phyloP scores from a whole-genome alignment of 202 grass and related monocot genomes.

The Panicum virgatum region DNA sequence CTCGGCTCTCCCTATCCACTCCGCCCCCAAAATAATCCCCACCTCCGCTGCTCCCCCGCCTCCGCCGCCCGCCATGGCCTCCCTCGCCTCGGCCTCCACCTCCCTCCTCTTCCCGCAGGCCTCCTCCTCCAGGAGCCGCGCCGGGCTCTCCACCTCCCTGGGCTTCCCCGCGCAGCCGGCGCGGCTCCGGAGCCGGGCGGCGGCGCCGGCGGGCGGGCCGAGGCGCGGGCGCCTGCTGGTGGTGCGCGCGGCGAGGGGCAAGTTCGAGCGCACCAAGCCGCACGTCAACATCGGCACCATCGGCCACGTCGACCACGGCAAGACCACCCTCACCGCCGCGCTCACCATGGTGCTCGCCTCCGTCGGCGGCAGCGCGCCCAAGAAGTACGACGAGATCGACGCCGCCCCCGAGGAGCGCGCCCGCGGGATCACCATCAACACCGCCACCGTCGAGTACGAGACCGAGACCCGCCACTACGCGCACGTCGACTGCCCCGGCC shows the following conservation, averaged over 20 bases:
- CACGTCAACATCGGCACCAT: conserved; percentile 99
- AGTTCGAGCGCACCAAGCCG: conserved; percentile 95
- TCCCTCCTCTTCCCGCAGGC: conserved; percentile 53
- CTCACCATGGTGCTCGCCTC: conserved; percentile 95
- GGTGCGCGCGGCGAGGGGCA: conserved; percentile 82
- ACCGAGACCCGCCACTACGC: conserved; percentile 93
- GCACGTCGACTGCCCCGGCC: conserved; percentile 94
- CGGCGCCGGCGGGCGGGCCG: not conserved
- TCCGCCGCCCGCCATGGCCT: conserved; percentile 60
- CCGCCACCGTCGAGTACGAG: conserved; percentile 99
- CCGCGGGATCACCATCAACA: conserved; percentile 99
- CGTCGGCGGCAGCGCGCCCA: conserved; percentile 74
- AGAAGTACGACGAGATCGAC: conserved; percentile 99
- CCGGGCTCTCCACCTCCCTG: conserved; percentile 36
- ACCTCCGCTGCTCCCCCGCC: conserved; percentile 20
- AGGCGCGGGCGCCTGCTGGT: conserved; percentile 56
- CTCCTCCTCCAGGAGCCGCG: conserved; percentile 48
- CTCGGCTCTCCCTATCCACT: conserved; percentile 33
- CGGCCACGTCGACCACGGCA: conserved; percentile 98
- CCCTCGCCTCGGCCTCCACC: conserved; percentile 55
- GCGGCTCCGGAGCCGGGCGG: conserved; percentile 32
- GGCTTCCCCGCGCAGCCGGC: conserved; percentile 41
- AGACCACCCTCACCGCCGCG: conserved; percentile 92
- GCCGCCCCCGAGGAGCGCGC: conserved; percentile 95
- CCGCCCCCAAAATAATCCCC: conserved; percentile 44